These are phyloP conservation scores for Globisporangium paroecandrum DNA, from an alignment of 352 stramenopile species.

Conservation along the genomic window DNA sequence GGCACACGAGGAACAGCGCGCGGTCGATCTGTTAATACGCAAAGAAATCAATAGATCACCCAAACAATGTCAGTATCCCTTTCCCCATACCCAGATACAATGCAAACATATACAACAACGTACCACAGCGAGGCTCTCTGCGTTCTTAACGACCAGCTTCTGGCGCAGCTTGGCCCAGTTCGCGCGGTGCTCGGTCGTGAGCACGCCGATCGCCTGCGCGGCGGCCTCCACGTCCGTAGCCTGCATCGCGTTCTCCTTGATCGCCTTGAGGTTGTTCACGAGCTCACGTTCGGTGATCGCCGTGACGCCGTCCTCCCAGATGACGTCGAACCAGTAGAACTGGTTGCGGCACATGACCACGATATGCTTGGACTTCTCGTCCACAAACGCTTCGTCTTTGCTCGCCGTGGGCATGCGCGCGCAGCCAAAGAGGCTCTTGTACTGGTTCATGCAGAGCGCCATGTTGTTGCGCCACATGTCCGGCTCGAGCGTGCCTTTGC, in stretches of 20 bases:
- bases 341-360: slow-evolving; percentile 92
- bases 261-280: slow-evolving; percentile 87
- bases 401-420: slow-evolving; percentile 75
- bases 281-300: slow-evolving; percentile 91
- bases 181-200: slow-evolving; percentile 89
- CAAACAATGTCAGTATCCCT: not conserved
- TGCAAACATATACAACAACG: slow-evolving; percentile 1
- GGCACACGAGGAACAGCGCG: slow-evolving; percentile 93
- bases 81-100: not conserved
- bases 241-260: slow-evolving; percentile 82
- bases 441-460: slow-evolving; percentile 96
- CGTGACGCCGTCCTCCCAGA: slow-evolving; percentile 82
- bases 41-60: not conserved
- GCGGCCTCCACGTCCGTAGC: slow-evolving; percentile 50
- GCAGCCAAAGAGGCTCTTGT: slow-evolving; percentile 89
- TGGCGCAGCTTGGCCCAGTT: slow-evolving; percentile 88
- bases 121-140: slow-evolving; percentile 81
- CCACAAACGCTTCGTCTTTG: slow-evolving; percentile 79
- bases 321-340: slow-evolving; percentile 95
- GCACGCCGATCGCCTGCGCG: slow-evolving; percentile 80
- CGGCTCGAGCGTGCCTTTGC: slow-evolving; percentile 87
- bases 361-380: slow-evolving; percentile 87
- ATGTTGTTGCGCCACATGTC: slow-evolving; percentile 87
- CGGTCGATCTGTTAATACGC: slow-evolving; percentile 73
- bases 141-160: slow-evolving; percentile 70